These are phyloP conservation scores for Seiridium cupressi DNA, from an alignment of 2,329 filamentous ascomycete genomes.

Conservation along the genomic window DNA sequence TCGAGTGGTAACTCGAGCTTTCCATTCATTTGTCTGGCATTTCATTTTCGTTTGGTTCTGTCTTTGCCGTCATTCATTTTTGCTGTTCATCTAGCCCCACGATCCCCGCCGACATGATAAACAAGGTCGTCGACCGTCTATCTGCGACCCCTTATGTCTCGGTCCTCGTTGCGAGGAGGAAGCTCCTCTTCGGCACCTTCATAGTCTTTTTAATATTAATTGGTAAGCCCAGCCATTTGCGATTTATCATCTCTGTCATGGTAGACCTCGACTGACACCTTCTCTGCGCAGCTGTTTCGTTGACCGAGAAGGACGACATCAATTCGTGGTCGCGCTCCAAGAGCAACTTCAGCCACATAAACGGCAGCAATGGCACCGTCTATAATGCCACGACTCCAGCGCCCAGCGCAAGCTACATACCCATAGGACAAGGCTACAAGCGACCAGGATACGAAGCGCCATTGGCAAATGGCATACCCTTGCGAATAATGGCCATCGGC, in stretches of 20 bases:
- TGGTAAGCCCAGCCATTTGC: background rate
- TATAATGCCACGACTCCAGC: conserved; percentile 1
- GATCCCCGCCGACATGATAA: conserved; percentile 1
- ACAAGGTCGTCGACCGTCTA: conserved; percentile 6
- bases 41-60: background rate
- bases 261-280: background rate
- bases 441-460: conserved; percentile 11
- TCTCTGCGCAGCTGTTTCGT: conserved; percentile 5
- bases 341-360: conserved; percentile 8
- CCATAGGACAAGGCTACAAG: conserved; percentile 9
- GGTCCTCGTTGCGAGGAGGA: conserved; percentile 9
- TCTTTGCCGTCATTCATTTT: background rate
- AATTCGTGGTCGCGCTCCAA: conserved; percentile 4
- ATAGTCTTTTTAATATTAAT: conserved; percentile 12
- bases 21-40: background rate
- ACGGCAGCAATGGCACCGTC: conserved; percentile 7
- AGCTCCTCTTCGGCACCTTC: conserved; percentile 10
- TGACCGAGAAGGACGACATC: conserved; percentile 11
- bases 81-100: background rate
- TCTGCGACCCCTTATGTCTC: conserved; percentile 8
- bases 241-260: background rate
- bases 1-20: background rate
- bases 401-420: background rate
- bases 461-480: conserved; percentile 29
- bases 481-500: conserved; percentile 23